Base-by-base conservation (phyloP, 495 filamentous ascomycete genomes). In the Penicillium bialowiezense region DNA sequence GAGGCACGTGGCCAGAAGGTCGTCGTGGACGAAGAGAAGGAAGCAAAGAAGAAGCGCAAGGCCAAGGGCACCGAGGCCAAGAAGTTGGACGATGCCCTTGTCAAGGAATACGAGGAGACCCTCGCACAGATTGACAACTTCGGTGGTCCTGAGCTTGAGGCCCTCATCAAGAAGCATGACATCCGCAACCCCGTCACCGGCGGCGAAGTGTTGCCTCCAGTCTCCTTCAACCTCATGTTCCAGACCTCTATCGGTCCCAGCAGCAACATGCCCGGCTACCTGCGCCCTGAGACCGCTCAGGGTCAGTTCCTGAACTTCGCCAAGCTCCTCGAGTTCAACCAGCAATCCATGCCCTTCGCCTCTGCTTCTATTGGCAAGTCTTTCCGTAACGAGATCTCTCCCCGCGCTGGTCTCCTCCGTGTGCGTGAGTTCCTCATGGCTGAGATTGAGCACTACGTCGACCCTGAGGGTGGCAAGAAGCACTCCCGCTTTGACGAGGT, bases 141-240 rank as follows among this genome's bases (percentile, higher is more conserved):
- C 57, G 75, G 73, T 58, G 83, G 84, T 40, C 74, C 77, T n/a
- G 81, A 79, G 52, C 76, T 88, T 12, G 83, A 80, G 38, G 48
- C 68, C 17, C 74, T 87, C 17, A 87, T 87, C 59, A 72, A 65
- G 46, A 85, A 83, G 69, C 76, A 83, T 56, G 70, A 81, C 43
- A 86, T 88, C 63, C 76, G 75, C 58, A 88, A 85, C 66, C 83
- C 85, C 19, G 65, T 68, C 10, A 83, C 79, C 52, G 78, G 73
- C 54, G 78, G 79, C 52, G 73, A 83, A 43, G 68, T 86, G 28
- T 62, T 73, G n/a, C 79, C 82, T 32, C 85, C 85, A 3, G 77
- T 85, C 20, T 69, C 83, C 8, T 86, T 87, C 74, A 88, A 88
- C 65, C 77, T 88, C 51, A 88, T 88, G 85, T 88, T 88, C 69